Conservation (phyloP, 2,329 filamentous ascomycete genomes). For the Cryphonectria radicalis region DNA sequence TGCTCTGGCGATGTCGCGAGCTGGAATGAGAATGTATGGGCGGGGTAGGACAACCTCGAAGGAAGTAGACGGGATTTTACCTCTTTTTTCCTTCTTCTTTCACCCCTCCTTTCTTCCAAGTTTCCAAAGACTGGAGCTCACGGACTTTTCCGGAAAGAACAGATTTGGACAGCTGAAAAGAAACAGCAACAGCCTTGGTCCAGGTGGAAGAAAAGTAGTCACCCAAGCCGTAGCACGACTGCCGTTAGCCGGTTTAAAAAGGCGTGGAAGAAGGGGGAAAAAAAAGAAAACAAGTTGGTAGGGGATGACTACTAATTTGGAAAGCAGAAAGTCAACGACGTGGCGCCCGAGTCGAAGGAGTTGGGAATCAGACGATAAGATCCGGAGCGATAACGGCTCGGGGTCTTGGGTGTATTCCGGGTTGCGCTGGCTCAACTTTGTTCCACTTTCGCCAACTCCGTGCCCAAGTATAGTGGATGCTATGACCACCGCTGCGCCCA, state of each 20-base stretch:
- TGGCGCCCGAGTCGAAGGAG: conserved; percentile 13
- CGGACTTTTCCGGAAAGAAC: conserved; percentile 2
- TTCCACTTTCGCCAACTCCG: background rate
- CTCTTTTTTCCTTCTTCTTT: background rate
- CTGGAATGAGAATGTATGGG: background rate
- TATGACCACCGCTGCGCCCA: background rate
- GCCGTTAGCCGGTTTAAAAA: background rate
- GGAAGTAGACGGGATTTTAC: background rate
- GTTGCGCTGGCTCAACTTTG: background rate
- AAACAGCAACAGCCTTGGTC: background rate
- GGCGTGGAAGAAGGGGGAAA: background rate
- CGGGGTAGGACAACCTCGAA: background rate
- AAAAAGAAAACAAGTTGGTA: background rate
- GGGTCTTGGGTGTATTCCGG: conserved; percentile 4
- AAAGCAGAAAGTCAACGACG: conserved; percentile 9
- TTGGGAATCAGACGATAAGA: conserved; percentile 12
- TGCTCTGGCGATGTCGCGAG: background rate
- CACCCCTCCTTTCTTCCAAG: background rate
- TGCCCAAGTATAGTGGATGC: background rate
- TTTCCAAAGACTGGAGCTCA: background rate
- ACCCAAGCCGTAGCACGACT: conserved; percentile 1
- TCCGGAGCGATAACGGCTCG: conserved; percentile 13
- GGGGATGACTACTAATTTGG: background rate
- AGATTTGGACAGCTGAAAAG: background rate
- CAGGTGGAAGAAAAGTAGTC: background rate